Evolutionary conservation across 805 yeast species (phyloP), one percentile per base, ranked within the genome.

Genomic region (Cyberlindnera euphorbiiphila): DNA sequence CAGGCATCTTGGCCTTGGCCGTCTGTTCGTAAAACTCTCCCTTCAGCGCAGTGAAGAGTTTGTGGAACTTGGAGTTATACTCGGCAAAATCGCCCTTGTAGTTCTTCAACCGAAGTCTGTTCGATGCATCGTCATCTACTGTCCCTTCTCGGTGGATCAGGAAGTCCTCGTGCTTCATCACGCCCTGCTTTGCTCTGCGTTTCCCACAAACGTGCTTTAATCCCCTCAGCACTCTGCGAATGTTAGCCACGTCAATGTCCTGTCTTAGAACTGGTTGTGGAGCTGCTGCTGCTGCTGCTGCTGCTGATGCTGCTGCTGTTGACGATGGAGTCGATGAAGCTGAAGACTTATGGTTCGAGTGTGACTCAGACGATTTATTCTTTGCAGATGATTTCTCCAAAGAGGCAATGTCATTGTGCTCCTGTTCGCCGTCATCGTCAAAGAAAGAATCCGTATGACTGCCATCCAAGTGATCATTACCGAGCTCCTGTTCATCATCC

Each of bases 61-160:
- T 38, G 26, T 41, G 32, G 37, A 53, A 46, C 20, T 43, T 46
- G 6, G 47, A 39, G 20, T 45, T 45, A 19, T 44, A 49, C 31
- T 55, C 60, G 11, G 39, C 53, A 32, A 34, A 55, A 30, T 55
- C 60, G 11, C 60, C 60, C 29, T 47, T 51, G 32, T 55, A 55
- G 26, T 45, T 50, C 34, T 51, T 52, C 20, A 55, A 32, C 34
- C 54, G 51, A 17, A 51, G 19, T 37, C 57, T 41, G 27, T 27
- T 32, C 4, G 38, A 29, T 4, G 46, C 39, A 20, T 47, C 56
- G 15, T 46, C 50, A 16, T 36, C 45, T 12, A 39, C 43, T 2
- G 20, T 20, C 4, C 37, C 36, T 15, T 45, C 45, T 26, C 43
- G 46, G 14, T 36, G 22, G 4, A 54, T 45, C 15, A 36, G 17